A percentile compares a stretch with the other conserved stretches of the same genome.
phyloP scores from a whole-genome alignment of 495 filamentous ascomycete species.

The Chaetomium fimeti region DNA sequence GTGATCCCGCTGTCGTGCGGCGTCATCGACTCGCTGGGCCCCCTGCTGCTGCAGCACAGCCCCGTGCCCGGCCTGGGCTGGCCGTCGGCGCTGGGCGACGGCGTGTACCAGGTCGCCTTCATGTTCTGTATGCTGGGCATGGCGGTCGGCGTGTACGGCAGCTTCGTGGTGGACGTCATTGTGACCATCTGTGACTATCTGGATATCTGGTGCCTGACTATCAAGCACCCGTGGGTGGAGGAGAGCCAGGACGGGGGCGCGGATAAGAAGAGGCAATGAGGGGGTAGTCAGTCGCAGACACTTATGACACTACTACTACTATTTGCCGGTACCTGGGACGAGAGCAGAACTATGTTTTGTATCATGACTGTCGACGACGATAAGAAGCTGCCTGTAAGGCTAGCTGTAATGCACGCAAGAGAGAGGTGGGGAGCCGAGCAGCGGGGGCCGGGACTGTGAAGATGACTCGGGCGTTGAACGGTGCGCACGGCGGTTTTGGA shows the following conservation, averaged over 20 bases:
- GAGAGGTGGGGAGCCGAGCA: neutral
- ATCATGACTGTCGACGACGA: neutral
- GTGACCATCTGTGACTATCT: constrained; percentile 96
- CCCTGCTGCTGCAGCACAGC: constrained; percentile 54
- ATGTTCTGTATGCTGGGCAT: constrained; percentile 79
- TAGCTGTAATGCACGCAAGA: constrained; percentile 4
- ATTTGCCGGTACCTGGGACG: neutral
- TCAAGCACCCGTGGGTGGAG: constrained; percentile 71
- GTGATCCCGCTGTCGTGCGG: constrained; percentile 65
- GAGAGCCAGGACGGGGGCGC: constrained; percentile 31
- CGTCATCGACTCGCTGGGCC: constrained; percentile 74
- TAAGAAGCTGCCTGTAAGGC: neutral
- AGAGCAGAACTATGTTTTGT: neutral
- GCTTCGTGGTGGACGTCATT: constrained; percentile 93
- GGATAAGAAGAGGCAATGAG: constrained; percentile 38
- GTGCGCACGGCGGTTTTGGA: neutral
- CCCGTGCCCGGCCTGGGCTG: constrained; percentile 63
- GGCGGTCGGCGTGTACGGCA: constrained; percentile 84
- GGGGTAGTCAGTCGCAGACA: neutral
- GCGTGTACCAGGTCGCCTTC: constrained; percentile 78
- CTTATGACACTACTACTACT: too few species aligned
- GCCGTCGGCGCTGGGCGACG: constrained; percentile 72
- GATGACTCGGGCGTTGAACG: too few species aligned
- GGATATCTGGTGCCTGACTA: constrained; percentile 97
- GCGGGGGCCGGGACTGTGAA: neutral